Evolutionary conservation across 1,139 yeast species (phyloP), one percentile per base, ranked within the genome.

Genomic region (Suhomyces choctaworum): DNA sequence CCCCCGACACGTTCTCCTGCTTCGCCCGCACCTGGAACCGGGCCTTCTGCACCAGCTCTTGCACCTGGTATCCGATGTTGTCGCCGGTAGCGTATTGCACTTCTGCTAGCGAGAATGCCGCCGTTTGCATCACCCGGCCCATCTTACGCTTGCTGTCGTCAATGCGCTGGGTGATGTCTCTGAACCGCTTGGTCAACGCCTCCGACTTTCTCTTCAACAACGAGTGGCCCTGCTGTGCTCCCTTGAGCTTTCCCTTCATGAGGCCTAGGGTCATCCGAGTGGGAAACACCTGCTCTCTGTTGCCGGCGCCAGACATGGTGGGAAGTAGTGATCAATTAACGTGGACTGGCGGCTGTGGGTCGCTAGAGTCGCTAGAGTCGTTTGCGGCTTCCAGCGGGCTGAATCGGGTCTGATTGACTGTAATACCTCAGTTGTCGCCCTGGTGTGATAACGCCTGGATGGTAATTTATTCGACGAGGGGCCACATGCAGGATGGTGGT

Each of bases 111-210:
- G 97, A 90, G 59, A 92, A 92, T 0, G 97, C 95, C 1, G 98
- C 98, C 0, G 95, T 86, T 60, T 92, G 98, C 97, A 92, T 92
- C 27, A 92, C 96, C 47, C 94, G 75, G 31, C 97, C 98, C 98
- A 92, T 92, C 70, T 90, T 92, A 50, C 92, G 79, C 65, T 92
- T 92, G 33, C 97, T 88, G 50, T 90, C 97, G 60, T 92, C 96
- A 56, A 92, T 92, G 59, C 96, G 72, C 58, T 78, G 85, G 23
- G 97, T 89, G 55, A 92, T 92, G 50, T 92, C 98, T 62, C 98
- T 80, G 66, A 92, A 92, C 54, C 98, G 74, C 60, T 90, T 89
- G 26, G 98, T 92, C 56, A 92, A 75, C 1, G 98, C 98, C 64
- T 92, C 98, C 4, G 97, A 88, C 64, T 92, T 92, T 64, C 97